Evolutionary conservation across 2,329 filamentous ascomycete species (phyloP), one percentile per base, ranked within the genome.

Genomic region (Cephalotrichum gorgonifer): DNA sequence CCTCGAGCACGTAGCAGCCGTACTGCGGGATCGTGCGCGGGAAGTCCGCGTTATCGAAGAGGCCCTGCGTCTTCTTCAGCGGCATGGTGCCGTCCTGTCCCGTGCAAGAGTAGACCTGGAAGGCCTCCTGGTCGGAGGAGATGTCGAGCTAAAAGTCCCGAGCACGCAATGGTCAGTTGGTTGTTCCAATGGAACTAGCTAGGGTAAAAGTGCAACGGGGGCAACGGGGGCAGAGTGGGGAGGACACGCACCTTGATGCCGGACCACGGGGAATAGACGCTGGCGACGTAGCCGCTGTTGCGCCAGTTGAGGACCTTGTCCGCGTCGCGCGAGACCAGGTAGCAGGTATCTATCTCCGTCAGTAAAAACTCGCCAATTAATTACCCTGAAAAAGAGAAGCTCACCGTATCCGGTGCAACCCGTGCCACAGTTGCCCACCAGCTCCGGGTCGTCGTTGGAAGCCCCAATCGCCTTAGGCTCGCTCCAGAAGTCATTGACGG

Each of bases 1-100:
- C 87, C 70, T 96, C 91, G 65, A 96, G 77, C 44, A 95, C 91
- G 25, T 95, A 61, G 65, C 91, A 96, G 28, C 88, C 89, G 60
- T 89, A 88, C 70, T 90, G 63, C 50, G 79, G 75, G 25, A 88
- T 83, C 7, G 76, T 77, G 33, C 82, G 72, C 3, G 79, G 76
- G 56, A 81, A 77, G 28, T 69, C 65, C 2, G 66, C 54, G 52
- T 76, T 65, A 53, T 77, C 72, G 53, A 71, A 65, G 4, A 85
- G 67, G 15, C 85, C 85, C 63, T 89, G 86, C 0, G 79, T 84
- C 52, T 70, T 69, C 71, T 89, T 89, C 53, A 89, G 67, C 1
- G 85, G 70, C 53, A 85, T 66, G 1, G 73, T 73, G 56, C 87
- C 87, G 66, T 94, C 82, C 68, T 87, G 81, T 22, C 79, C 78